These are phyloP conservation scores for Saxophila tyrrhenica DNA, from an alignment of 495 filamentous ascomycete genomes.

Conservation along the genomic window DNA sequence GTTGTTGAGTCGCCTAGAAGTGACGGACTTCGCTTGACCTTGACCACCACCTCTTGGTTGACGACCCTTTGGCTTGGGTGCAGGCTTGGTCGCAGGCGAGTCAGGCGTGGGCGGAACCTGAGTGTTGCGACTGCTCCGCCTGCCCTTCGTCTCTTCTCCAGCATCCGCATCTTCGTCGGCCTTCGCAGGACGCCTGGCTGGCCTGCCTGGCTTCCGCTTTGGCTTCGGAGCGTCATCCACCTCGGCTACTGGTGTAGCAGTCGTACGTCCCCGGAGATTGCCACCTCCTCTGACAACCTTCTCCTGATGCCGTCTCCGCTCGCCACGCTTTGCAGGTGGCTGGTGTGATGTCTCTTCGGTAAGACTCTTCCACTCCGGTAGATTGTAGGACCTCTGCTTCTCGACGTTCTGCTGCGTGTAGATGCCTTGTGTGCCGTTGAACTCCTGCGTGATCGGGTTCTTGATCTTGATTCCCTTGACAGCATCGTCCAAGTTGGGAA, in stretches of 20 bases:
- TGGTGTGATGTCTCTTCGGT: slow-evolving; percentile 92
- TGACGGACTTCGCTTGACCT: slow-evolving; percentile 44
- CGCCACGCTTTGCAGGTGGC: slow-evolving; percentile 85
- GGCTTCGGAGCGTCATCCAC: slow-evolving; percentile 8
- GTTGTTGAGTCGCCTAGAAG: slow-evolving; percentile 68
- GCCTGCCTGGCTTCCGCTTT: slow-evolving; percentile 22
- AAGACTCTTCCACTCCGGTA: slow-evolving; percentile 87
- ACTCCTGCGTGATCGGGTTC: slow-evolving; percentile 96
- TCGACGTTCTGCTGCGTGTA: slow-evolving; percentile 95
- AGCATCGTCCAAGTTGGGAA: slow-evolving; percentile 66
- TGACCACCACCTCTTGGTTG: slow-evolving; percentile 20
- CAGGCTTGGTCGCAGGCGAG: slow-evolving; percentile 16
- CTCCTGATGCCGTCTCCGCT: slow-evolving; percentile 67
- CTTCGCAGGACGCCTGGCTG: neutral
- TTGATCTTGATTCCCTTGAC: slow-evolving; percentile 87
- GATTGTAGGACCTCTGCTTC: slow-evolving; percentile 87
- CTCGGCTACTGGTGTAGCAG: neutral
- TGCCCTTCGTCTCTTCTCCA: slow-evolving; percentile 3
- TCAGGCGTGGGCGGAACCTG: slow-evolving; percentile 17
- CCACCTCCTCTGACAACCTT: slow-evolving; percentile 34
- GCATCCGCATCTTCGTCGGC: slow-evolving; percentile 8
- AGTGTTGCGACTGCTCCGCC: neutral
- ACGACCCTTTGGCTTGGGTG: slow-evolving; percentile 9
- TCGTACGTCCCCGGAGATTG: slow-evolving; percentile 13
- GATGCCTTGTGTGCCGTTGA: slow-evolving; percentile 82